Conservation (phyloP, 2,329 filamentous ascomycete genomes). For the Fusarium foetens region DNA sequence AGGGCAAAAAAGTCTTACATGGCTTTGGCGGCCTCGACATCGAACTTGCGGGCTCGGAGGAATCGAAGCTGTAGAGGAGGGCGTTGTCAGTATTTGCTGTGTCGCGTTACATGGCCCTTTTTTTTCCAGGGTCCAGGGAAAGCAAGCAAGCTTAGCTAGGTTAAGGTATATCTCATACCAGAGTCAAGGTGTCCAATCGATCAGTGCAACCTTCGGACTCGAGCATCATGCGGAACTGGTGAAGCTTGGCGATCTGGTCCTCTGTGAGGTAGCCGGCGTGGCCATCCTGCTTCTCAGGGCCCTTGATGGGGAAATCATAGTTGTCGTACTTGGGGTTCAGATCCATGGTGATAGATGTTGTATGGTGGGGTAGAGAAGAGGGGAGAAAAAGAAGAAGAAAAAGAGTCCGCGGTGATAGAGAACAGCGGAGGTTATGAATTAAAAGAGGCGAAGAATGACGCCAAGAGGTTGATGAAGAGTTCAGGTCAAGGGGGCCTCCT, state of each 20-base stretch:
- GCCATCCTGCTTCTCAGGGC: slow-evolving; percentile 75
- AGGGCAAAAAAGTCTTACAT: slow-evolving; percentile 68
- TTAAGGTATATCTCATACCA: slow-evolving; percentile 67
- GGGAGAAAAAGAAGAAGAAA: neutral
- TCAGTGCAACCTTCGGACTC: slow-evolving; percentile 85
- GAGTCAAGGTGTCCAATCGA: slow-evolving; percentile 88
- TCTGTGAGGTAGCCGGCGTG: slow-evolving; percentile 89
- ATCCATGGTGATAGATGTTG: slow-evolving; percentile 56
- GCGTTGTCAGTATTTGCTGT: slow-evolving; percentile 22
- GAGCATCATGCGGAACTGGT: slow-evolving; percentile 84
- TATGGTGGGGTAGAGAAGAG: slow-evolving; percentile 39
- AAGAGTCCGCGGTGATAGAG: slow-evolving; percentile 14
- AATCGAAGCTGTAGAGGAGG: slow-evolving; percentile 74
- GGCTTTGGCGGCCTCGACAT: slow-evolving; percentile 82
- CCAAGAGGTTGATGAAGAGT: slow-evolving; percentile 19
- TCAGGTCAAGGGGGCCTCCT: slow-evolving; percentile 34
- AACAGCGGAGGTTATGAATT: slow-evolving; percentile 7
- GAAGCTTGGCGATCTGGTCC: slow-evolving; percentile 88
- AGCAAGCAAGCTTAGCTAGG: neutral
- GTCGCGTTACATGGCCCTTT: slow-evolving; percentile 15
- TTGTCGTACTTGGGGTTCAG: slow-evolving; percentile 91
- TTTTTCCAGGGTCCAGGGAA: slow-evolving; percentile 4
- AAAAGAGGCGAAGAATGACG: slow-evolving; percentile 8
- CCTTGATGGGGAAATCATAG: slow-evolving; percentile 89
- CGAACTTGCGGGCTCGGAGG: slow-evolving; percentile 93